phyloP scores from a whole-genome alignment of 208 protist genomes.

The Entamoeba moshkovskii region DNA sequence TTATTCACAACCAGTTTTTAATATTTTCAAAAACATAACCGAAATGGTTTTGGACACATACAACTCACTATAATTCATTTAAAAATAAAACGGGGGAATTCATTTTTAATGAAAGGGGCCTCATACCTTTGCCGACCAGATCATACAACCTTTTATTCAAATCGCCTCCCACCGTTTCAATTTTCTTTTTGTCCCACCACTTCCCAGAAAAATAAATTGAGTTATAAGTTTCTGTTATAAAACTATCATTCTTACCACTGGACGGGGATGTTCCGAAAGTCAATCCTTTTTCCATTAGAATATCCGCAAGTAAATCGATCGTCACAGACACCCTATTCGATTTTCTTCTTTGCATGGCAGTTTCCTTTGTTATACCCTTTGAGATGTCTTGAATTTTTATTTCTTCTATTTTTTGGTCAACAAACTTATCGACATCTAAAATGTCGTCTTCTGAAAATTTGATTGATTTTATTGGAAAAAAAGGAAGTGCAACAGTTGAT shows the following conservation, averaged over 20 bases:
- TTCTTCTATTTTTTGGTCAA: neutral
- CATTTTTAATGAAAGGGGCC: no score
- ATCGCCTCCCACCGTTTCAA: neutral
- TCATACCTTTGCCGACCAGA: no score
- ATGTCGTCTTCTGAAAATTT: neutral
- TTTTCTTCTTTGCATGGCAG: neutral
- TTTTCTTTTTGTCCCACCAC: neutral
- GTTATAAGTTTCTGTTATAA: neutral
- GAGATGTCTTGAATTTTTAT: neutral
- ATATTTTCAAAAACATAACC: no score
- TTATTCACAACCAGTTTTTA: no score
- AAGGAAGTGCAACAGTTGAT: neutral
- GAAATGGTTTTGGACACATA: no score
- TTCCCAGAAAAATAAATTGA: neutral
- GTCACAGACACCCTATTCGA: neutral
- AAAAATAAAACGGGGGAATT: no score
- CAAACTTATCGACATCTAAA: neutral
- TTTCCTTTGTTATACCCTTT: neutral
- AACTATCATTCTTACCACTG: neutral
- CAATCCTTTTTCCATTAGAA: neutral
- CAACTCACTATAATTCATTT: no score
- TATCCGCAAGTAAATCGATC: neutral
- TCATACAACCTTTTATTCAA: neutral
- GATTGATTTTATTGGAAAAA: neutral
- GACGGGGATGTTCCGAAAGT: neutral